phyloP scores from a whole-genome alignment of 1,139 yeast species.

The Taiozyma sp. region DNA sequence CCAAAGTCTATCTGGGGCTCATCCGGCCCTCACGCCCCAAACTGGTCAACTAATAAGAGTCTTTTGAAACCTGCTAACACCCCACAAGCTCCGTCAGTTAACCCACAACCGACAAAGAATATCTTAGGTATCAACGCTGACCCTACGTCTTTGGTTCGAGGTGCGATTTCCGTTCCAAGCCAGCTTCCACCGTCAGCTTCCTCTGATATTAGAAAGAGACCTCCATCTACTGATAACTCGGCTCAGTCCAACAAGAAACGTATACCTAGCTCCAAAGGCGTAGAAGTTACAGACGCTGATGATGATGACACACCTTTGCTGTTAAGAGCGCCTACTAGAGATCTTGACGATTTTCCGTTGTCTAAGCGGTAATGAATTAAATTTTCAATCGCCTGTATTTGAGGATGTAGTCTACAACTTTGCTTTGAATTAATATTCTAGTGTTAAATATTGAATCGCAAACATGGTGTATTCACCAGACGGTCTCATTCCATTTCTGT shows the following conservation, averaged over 20 bases:
- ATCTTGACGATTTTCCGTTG: not conserved
- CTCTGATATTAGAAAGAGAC: slow-evolving; percentile 3
- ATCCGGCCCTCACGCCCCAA: slow-evolving; percentile 1
- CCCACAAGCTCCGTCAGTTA: not conserved
- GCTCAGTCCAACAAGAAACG: slow-evolving; percentile 4
- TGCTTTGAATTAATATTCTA: not conserved
- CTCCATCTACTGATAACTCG: not conserved
- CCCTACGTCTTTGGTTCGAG: not conserved
- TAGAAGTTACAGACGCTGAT: slow-evolving; percentile 3
- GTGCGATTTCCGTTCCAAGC: not conserved
- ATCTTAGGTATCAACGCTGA: slow-evolving; percentile 7
- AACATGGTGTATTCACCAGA: slow-evolving; percentile 12
- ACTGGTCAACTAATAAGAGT: slow-evolving; percentile 5
- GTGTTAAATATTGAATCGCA: not conserved
- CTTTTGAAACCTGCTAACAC: slow-evolving; percentile 1
- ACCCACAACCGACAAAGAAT: not conserved
- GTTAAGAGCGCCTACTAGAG: not conserved
- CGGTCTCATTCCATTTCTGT: slow-evolving; percentile 45
- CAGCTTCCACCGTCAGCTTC: not conserved
- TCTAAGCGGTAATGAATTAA: not conserved
- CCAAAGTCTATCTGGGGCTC: not conserved
- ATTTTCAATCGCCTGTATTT: not conserved
- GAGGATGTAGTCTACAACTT: not conserved
- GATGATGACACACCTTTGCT: slow-evolving; percentile 6
- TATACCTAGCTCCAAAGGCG: not conserved